Evolutionary conservation across 306 rosid species (phyloP).

Genomic region (Quercus robur): DNA sequence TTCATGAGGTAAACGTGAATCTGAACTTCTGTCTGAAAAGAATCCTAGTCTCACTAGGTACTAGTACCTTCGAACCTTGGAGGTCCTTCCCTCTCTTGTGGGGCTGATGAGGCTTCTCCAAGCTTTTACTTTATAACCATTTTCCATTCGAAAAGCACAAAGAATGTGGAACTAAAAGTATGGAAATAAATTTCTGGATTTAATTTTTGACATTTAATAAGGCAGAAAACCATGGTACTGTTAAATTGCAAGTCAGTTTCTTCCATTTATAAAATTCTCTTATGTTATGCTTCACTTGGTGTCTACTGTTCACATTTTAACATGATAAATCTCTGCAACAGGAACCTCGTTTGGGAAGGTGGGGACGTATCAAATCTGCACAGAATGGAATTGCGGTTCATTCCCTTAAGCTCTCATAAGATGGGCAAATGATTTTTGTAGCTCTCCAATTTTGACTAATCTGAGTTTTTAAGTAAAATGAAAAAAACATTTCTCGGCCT

Average conservation of each 20-base stretch:
- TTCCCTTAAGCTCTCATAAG: constrained; percentile 53
- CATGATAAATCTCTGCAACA: constrained; percentile 24
- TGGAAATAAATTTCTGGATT: not conserved
- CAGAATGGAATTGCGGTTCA: constrained; percentile 76
- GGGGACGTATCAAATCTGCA: constrained; percentile 62
- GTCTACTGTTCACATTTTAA: not conserved
- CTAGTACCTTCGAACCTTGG: not conserved
- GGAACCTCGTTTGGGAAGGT: constrained; percentile 96
- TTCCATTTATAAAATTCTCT: not conserved
- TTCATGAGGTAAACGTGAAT: not conserved
- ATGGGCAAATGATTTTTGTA: constrained; percentile 25
- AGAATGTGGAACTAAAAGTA: not conserved
- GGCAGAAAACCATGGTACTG: not conserved
- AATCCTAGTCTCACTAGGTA: not conserved
- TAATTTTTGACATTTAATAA: not conserved
- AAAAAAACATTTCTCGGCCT: not conserved
- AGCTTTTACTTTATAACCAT: not conserved
- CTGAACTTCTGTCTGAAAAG: not conserved
- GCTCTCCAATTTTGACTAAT: constrained; percentile 53
- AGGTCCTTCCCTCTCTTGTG: not conserved
- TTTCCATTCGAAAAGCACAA: not conserved
- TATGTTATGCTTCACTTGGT: not conserved
- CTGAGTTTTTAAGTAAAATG: constrained; percentile 2
- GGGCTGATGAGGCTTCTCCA: not conserved
- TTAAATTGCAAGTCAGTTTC: not conserved